Evolutionary conservation across 2,329 filamentous ascomycete species (phyloP), one percentile per base, ranked within the genome.

Genomic region (Arthrinium phaeospermum): DNA sequence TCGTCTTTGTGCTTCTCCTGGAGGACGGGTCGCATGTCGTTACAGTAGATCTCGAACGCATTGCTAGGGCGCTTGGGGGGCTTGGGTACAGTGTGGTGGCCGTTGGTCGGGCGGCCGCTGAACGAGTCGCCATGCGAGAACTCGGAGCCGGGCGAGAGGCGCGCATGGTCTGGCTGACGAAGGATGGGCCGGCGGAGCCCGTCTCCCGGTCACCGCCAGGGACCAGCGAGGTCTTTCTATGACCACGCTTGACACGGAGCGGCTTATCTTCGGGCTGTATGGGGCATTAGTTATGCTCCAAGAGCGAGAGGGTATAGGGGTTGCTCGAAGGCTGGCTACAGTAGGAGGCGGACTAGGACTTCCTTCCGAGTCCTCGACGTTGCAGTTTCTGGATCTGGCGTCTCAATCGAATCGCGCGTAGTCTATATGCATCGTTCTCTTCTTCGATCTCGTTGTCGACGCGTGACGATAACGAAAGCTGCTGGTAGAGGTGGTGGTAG

Each of bases 301-400:
- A 68, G 22, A 1, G 13, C 19, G 16, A 22, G 22, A 4, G 71
- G 53, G 69, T 69, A 51, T 70, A 70, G 74, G 47, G 53, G 68
- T 46, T 64, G 71, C 37, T 61, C 61, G 70, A 51, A 51, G 73
- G 68, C 46, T 57, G 68, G 84, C 90, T 89, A 93, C 92, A 77
- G 93, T 94, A 61, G 93, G 92, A 34, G 93, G 93, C n/a, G 93
- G 92, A 78, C 92, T 94, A 8, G 92, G 92, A 80, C 92, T 94
- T 77, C 92, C 91, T 77, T 95, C 93, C 13, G 92, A 94, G 80
- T 95, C 92, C 80, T 94, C 91, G 68, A 93, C 91, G 76, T 92
- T 92, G 92, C 87, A 97, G 91, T 85, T 98, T 98, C 82, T 97
- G 93, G 76, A 98, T 92, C 79, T 94, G 93, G 75, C 95, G 91